phyloP scores from a whole-genome alignment of 768 basidiomycete genomes.

The Phylloporus rhodoxanthus region DNA sequence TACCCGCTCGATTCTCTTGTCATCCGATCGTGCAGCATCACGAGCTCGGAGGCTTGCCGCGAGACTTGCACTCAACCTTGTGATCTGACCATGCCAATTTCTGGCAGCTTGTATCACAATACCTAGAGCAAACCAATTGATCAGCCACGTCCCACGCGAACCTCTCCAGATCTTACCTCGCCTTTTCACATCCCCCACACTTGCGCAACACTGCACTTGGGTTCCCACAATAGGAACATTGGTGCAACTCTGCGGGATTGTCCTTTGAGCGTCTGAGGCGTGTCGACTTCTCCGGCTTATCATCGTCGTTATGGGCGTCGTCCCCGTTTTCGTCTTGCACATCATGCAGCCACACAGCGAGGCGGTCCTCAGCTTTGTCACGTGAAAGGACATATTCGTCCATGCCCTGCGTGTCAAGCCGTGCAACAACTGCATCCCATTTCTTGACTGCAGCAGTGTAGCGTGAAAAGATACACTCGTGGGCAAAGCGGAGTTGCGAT shows the following conservation, averaged over 20 bases:
- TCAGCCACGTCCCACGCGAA: background rate
- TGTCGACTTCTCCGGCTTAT: slow-evolving; percentile 27
- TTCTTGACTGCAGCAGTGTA: slow-evolving; percentile 42
- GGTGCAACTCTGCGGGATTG: slow-evolving; percentile 46
- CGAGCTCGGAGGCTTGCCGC: slow-evolving; percentile 2
- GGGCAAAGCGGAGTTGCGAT: slow-evolving; percentile 48
- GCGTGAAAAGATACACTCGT: slow-evolving; percentile 42
- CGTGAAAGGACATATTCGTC: slow-evolving; percentile 28
- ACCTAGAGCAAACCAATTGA: slow-evolving; percentile 25
- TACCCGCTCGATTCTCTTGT: background rate
- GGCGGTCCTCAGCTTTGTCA: slow-evolving; percentile 48
- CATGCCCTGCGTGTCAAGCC: slow-evolving; percentile 28
- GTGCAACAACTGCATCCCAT: slow-evolving; percentile 41
- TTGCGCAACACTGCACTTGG: slow-evolving; percentile 50
- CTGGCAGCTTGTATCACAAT: slow-evolving; percentile 39
- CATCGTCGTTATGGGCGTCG: slow-evolving; percentile 29
- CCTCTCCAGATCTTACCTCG: slow-evolving; percentile 26
- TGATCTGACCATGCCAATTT: slow-evolving; percentile 37
- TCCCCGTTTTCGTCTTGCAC: slow-evolving; percentile 38
- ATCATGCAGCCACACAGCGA: slow-evolving; percentile 51
- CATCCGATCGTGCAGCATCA: background rate
- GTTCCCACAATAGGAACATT: slow-evolving; percentile 60
- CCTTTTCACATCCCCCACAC: slow-evolving; percentile 38
- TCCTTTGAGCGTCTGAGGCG: slow-evolving; percentile 39
- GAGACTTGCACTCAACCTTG: slow-evolving; percentile 21